phyloP scores from a whole-genome alignment of 140 eudicot species.

The Anethum foeniculum region DNA sequence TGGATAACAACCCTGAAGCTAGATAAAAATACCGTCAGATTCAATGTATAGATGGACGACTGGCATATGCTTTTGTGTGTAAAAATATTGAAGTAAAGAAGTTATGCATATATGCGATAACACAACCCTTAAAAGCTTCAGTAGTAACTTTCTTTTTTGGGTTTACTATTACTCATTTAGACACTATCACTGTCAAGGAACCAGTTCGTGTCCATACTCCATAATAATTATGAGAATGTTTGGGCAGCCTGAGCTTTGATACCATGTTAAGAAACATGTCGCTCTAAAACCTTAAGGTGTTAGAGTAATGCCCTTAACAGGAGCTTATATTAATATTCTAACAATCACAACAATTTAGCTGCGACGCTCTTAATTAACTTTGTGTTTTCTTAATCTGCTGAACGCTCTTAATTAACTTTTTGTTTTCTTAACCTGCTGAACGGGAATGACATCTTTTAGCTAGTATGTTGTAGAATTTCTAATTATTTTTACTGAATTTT shows the following conservation, averaged over 20 bases:
- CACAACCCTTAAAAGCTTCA: not conserved
- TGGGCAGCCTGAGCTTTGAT: too few relatives aligned
- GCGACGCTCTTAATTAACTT: not conserved
- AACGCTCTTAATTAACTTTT: not conserved
- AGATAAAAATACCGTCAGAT: not conserved
- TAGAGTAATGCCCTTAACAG: too few relatives aligned
- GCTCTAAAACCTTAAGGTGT: too few relatives aligned
- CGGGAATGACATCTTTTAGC: conserved; percentile 6
- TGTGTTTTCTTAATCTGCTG: not conserved
- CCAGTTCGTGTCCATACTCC: too few relatives aligned
- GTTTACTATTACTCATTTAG: not conserved
- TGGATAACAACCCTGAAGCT: not conserved
- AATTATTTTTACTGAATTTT: conserved; percentile 5
- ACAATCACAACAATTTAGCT: not conserved
- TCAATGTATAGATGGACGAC: not conserved
- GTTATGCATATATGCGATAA: not conserved
- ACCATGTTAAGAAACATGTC: too few relatives aligned
- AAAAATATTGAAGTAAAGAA: too few relatives aligned
- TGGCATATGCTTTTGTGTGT: not conserved
- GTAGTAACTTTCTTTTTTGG: not conserved
- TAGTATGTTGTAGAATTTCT: conserved; percentile 6
- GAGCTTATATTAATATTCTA: too few relatives aligned
- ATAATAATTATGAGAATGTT: too few relatives aligned
- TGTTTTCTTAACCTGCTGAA: not conserved
- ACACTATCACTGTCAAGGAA: not conserved